Conservation (phyloP, 208 protist genomes). For the Kentomonas sorsogonicus region DNA sequence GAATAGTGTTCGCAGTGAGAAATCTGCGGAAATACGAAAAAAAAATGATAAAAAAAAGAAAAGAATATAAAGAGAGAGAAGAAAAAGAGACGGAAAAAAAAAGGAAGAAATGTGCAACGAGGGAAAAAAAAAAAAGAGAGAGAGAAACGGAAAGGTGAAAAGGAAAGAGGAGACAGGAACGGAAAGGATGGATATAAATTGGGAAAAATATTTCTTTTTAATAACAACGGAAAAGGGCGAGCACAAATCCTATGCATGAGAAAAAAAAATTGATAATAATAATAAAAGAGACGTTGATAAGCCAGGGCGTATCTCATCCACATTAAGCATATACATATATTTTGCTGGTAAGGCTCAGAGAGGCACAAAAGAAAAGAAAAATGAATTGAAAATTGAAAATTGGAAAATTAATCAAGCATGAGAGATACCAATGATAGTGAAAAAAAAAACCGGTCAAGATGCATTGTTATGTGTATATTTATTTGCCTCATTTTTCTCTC, state of each 20-base stretch:
- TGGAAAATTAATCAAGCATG: neutral
- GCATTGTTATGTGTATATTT: too few species aligned
- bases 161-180: constrained; percentile 15
- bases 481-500: too few species aligned
- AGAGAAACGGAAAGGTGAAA: constrained; percentile 2
- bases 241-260: constrained; percentile 2
- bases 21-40: neutral
- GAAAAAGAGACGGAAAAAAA: neutral
- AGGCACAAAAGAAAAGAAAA: constrained; percentile 10
- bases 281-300: neutral
- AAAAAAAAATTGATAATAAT: constrained; percentile 5
- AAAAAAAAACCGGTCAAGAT: constrained; percentile 14
- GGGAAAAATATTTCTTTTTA: constrained; percentile 1
- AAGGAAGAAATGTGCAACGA: neutral
- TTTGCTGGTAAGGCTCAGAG: neutral
- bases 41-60: neutral
- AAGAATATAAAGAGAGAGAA: neutral
- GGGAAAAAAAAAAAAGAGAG: constrained; percentile 2
- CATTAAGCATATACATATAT: neutral
- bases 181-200: constrained; percentile 2
- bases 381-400: neutral
- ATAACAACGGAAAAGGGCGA: neutral
- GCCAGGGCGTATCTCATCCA: neutral
- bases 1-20: neutral
- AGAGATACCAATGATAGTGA: constrained; percentile 2